A percentile compares a stretch with the other conserved stretches of the same genome.
Conservation (phyloP, 495 filamentous ascomycete genomes). For the Neurospora tetrasperma region DNA sequence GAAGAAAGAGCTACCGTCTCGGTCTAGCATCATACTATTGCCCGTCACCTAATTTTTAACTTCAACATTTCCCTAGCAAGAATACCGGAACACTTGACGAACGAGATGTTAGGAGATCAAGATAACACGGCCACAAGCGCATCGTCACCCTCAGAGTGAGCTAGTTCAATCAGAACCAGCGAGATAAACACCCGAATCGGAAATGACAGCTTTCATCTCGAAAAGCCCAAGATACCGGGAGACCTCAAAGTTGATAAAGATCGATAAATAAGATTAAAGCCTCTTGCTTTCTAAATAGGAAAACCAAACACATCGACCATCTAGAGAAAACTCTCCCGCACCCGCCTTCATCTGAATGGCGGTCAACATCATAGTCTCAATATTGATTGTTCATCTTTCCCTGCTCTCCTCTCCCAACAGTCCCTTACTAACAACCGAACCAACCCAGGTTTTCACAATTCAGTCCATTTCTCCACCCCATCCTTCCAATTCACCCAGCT, state of each 20-base stretch:
- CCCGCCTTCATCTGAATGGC: conserved; percentile 43
- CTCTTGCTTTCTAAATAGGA: conserved; percentile 16
- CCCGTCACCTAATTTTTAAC: too few relatives aligned
- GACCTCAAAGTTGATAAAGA: conserved; percentile 18
- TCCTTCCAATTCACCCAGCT: conserved; percentile 56
- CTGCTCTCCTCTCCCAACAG: neutral
- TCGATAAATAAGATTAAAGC: conserved; percentile 28
- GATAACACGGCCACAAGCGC: conserved; percentile 13
- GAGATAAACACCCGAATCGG: conserved; percentile 15
- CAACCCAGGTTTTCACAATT: conserved; percentile 63
- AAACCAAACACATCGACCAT: neutral
- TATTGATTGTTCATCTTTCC: conserved; percentile 43
- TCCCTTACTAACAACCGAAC: conserved; percentile 6
- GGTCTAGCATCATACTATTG: neutral
- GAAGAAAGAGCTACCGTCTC: neutral
- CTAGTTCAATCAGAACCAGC: conserved; percentile 12
- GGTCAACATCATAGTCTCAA: conserved; percentile 50
- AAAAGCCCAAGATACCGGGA: conserved; percentile 16
- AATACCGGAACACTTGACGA: neutral
- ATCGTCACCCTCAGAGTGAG: conserved; percentile 27
- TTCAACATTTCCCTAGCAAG: neutral
- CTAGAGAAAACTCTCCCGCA: conserved; percentile 17
- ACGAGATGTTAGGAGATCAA: neutral
- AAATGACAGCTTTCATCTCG: conserved; percentile 1
- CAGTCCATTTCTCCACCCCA: conserved; percentile 63